Base-by-base conservation (phyloP, 192 early-diverging fungal species). In the Coemansia sp. region DNA sequence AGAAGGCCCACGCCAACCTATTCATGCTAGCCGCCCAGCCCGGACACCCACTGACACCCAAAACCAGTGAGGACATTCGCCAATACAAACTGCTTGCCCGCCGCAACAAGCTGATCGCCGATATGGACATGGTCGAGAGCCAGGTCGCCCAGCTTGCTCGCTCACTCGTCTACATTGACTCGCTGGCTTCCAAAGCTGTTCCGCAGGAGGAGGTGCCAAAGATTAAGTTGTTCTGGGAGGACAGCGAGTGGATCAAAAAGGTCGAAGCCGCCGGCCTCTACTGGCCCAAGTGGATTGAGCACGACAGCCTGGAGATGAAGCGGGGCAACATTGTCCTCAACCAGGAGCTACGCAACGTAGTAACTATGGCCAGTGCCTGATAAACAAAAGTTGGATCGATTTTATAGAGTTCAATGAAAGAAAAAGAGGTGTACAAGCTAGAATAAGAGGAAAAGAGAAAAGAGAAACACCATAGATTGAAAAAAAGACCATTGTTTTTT, bases 131-230 rank as follows among this genome's bases (percentile, higher is more conserved):
- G 59, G 52, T 65, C 18, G 79, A 82, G 47, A 25, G 68, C 11
- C 66, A 82, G 64, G 47, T 82, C 33, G 79, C 79, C 2, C 79
- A 82, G 70, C 64, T 82, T 18, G 73, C 73, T 11, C 59, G 79
- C 21, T 59, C 70, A 21, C 31, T 82, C 10, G 58, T 82, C 11
- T 82, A 82, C 10, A 62, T 73, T 57, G 74, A 82, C 37, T n/a
- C 59, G 2, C 23, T 67, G 8, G 57, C 45, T 28, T 57, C 74
- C 9, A n/a, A 35, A n/a, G 42, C 53, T 4, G 37, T 72, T 4
- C 69, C 69, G 0, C 37, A 31, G 4, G 35, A n/a, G 0, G 47
- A 33, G 5, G 11, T 31, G 2, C 50, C 14, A 31, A 53, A 53
- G 21, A 37, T 76, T 10, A 65, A 33, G 57, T 64, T 82, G 48